These are phyloP conservation scores for Diddensiella santjacobensis DNA, from an alignment of 805 yeast genomes.

Conservation along the genomic window DNA sequence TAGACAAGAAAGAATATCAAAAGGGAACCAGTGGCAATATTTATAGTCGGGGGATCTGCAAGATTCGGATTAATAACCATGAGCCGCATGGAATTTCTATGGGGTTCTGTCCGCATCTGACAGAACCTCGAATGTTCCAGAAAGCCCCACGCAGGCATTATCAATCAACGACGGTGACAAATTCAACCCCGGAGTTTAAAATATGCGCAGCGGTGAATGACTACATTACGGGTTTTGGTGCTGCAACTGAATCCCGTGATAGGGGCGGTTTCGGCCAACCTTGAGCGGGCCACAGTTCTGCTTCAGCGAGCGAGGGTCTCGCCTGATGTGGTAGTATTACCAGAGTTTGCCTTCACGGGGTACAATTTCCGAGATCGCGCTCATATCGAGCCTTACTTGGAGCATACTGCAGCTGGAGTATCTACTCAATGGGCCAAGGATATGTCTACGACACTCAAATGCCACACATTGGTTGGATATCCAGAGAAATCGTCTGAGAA, in stretches of 20 bases:
- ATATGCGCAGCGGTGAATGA: slow-evolving; percentile 1
- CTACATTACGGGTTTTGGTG: slow-evolving; percentile 51
- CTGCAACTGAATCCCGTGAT: slow-evolving; percentile 65
- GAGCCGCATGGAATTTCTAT: neutral
- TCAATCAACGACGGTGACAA: no score
- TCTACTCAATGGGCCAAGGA: slow-evolving; percentile 54
- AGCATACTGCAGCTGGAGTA: slow-evolving; percentile 44
- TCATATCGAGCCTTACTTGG: slow-evolving; percentile 58
- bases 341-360: slow-evolving; percentile 83
- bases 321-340: slow-evolving; percentile 65
- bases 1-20: no score
- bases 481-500: slow-evolving; percentile 50
- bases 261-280: slow-evolving; percentile 56
- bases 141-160: no score
- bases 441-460: slow-evolving; percentile 46
- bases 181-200: no score
- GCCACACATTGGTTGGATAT: slow-evolving; percentile 76
- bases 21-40: neutral
- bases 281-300: slow-evolving; percentile 39
- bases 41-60: neutral
- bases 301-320: slow-evolving; percentile 3
- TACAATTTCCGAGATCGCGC: slow-evolving; percentile 55
- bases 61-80: neutral
- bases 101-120: neutral
- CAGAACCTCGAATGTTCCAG: neutral